Evolutionary conservation across 2,329 filamentous ascomycete genomes (phyloP), one percentile per base, ranked within the genome.

Genomic region (Hypoxylon sp.): DNA sequence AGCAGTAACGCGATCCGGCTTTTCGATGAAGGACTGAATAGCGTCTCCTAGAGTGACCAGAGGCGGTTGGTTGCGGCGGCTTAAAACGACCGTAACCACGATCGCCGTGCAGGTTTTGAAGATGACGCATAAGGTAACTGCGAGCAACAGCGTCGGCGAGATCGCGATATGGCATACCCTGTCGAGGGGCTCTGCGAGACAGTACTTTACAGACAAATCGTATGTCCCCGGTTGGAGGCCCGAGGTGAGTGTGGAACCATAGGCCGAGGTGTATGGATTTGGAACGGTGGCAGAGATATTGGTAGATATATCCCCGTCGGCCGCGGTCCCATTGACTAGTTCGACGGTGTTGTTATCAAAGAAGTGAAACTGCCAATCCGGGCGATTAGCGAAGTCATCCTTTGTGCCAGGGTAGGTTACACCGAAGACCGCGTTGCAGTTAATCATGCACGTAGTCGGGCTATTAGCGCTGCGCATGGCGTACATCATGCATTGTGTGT

Each of bases 21-120:
- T 76, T 11, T 75, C 73, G 46, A 86, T 78, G 59, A 86, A 85
- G 1, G 83, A 85, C 4, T 78, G 71, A n/a, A 86, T 75, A 26
- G 82, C 81, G 65, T 86, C 84, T 30, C 84, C 84, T 2, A 85
- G 76, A 0, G 83, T 85, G 14, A 81, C 79, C 3, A 86, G 78
- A 0, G 82, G 83, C 14, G 75, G 73, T 67, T 82, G 81, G 16
- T 72, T 73, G 30, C 67, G 64, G 45, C 74, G 73, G 16, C 72
- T 46, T 2, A 80, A 73, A 32, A 73, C 71, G 45, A 69, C 64
- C 61, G 71, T 76, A n/a, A 76, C 73, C 28, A 73, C 58, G 18
- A 78, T 71, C 45, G 81, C 73, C 4, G 76, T 75, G 44, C 80
- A 65, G 1, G 79, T 74, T 64, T 83, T 82, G 50, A 83, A 69